Evolutionary conservation across 148 eudicot species (phyloP), one percentile per base, ranked within the genome.

Genomic region (Limonium bicolor): DNA sequence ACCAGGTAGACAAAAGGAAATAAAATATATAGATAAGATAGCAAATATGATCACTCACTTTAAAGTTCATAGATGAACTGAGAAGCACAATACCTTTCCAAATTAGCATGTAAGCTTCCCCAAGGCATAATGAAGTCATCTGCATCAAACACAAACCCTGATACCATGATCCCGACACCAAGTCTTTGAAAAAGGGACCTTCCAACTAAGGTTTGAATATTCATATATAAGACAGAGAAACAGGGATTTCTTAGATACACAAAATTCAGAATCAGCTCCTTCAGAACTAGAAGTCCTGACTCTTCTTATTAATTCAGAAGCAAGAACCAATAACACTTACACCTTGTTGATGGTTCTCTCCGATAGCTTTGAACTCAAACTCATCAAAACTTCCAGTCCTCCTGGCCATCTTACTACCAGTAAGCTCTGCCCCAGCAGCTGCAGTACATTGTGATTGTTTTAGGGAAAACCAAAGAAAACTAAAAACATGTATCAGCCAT

Each of bases 351-450:
- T 85, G 99, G 53, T 85, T 80, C 56, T 76, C 82, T 45, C 95
- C 99, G 18, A 76, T 68, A 41, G 73, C 76, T 67, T 66, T 75
- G 72, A 90, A 90, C 73, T 90, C 93, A 42, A 84, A 90, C 68
- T 85, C 99, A 63, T 90, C 94, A 35, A 90, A 60, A 33, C 76
- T 62, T 36, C 99, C 99, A 6, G 58, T 80, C 68, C 99, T 85
- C 70, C 88, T 72, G 25, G 99, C 99, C 95, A 90, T 67, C 68
- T 90, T 90, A 51, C 66, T 75, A 37, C 99, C 99, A 3, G 88
- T 78, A 39, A 90, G 88, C 51, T 95, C 95, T 58, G 99, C 99
- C 52, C 99, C 99, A 61, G 99, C 99, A 65, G 94, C 99, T 90
- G 59, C 25, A 48, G 44, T 40, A 40, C 11, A 40, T 6, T 11